Base-by-base conservation (phyloP, 176 grass and related monocot species). In the Phragmites australis region DNA sequence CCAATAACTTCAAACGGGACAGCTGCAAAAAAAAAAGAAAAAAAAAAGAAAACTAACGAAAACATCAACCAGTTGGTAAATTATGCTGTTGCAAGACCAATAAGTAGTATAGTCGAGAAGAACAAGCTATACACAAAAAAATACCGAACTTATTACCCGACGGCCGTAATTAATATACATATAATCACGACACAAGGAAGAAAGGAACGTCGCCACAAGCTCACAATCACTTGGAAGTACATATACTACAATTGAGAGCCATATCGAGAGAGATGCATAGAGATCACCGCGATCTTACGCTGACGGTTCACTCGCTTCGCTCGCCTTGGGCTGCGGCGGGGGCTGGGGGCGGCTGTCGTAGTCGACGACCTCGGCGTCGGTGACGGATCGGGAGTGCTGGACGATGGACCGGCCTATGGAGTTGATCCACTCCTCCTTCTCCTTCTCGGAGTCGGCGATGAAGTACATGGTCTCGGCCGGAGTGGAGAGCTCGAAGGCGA, bases 381-480 rank as follows among this genome's bases (percentile, higher is more conserved):
- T 89, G 59, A 97, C 83, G 79, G 91, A 97, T n/a, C 89, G 70
- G 5, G 94, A 97, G 89, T 97, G 94, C 87, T 97, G 94, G 39
- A 97, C 94, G 79, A 97, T 97, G 87, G 94, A 97, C 14, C 94
- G 91, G 47, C 94, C 94, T 80, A 97, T 89, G 70, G 94, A 94
- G 56, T 97, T 97, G 87, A 97, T 97, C 94, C 94, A 97, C 66
- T 97, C 94, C 67, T 97, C 94, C 87, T 97, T 94, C 82, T 97
- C 94, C 87, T 97, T 97, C 82, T 97, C 94, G 31, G 91, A 90
- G 67, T 97, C 94, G 29, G 91, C 94, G 76, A 97, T 97, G 89
- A 97, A 97, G 87, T 97, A 97, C 94, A 97, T 97, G 89, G 91
- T 94, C 58, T 97, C 91, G 50, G 70, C 21, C 9, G 89, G 77